phyloP scores from a whole-genome alignment of 2,329 filamentous ascomycete genomes.

The Arthrobotrys iridis region DNA sequence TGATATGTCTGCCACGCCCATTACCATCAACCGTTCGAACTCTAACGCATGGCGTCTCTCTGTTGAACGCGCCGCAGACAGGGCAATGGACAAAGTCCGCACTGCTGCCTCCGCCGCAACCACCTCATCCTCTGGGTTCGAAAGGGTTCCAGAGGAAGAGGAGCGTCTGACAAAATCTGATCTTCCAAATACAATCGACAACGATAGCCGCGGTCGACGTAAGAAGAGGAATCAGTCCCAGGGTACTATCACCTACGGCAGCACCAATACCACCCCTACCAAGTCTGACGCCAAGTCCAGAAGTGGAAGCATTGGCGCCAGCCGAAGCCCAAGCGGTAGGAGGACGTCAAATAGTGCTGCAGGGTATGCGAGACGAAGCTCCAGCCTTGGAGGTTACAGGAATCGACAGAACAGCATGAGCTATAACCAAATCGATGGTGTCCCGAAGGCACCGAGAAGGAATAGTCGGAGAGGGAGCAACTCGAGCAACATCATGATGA shows the following conservation, averaged over 20 bases:
- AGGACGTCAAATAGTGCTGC: conserved; percentile 27
- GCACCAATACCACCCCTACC: background rate
- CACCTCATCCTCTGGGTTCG: conserved; percentile 19
- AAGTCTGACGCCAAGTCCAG: conserved; percentile 6
- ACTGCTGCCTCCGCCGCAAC: conserved; percentile 21
- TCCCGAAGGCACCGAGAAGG: conserved; percentile 26
- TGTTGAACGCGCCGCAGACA: conserved; percentile 50
- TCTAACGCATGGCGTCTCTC: conserved; percentile 49
- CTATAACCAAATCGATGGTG: conserved; percentile 47
- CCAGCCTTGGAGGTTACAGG: conserved; percentile 46
- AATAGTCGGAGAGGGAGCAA: conserved; percentile 50
- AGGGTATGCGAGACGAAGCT: conserved; percentile 39
- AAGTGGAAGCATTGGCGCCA: conserved; percentile 42
- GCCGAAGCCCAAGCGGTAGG: conserved; percentile 43
- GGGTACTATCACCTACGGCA: conserved; percentile 14
- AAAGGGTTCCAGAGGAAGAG: conserved; percentile 46
- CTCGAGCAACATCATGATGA: conserved; percentile 48
- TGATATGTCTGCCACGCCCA: conserved; percentile 37
- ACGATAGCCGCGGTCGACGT: conserved; percentile 32
- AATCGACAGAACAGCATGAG: conserved; percentile 40
- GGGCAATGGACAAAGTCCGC: conserved; percentile 49
- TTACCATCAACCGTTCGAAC: conserved; percentile 45
- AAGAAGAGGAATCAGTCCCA: conserved; percentile 43
- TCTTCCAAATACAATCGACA: conserved; percentile 41
- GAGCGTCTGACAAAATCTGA: conserved; percentile 46